These are phyloP conservation scores for Xylariaceae sp. DNA, from an alignment of 2,329 filamentous ascomycete species.

Conservation along the genomic window DNA sequence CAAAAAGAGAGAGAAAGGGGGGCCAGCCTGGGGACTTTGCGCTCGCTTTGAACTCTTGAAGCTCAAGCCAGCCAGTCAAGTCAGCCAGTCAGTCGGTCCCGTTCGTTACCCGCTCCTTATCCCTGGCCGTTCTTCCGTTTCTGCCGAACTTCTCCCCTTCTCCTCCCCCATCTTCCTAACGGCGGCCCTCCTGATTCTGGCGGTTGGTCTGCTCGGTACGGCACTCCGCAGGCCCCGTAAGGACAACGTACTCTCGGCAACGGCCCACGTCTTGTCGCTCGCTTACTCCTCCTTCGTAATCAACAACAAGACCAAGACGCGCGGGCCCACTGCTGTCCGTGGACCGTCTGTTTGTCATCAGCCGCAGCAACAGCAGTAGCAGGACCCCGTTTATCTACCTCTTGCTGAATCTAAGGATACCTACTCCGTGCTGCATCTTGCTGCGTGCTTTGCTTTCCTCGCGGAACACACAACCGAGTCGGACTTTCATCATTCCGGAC, in stretches of 20 bases:
- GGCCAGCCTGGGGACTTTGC: too few species aligned
- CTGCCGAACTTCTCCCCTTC: not conserved
- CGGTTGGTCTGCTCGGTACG: not conserved
- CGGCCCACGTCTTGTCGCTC: conserved; percentile 4
- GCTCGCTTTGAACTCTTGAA: not conserved
- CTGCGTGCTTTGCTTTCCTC: too few species aligned
- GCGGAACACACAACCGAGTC: too few species aligned
- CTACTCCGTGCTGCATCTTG: too few species aligned
- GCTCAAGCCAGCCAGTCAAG: not conserved
- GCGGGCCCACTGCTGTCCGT: not conserved
- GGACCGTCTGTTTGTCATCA: too few species aligned
- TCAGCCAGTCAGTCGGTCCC: not conserved
- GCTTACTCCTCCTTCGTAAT: not conserved
- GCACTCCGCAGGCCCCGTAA: not conserved
- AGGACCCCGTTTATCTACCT: not conserved
- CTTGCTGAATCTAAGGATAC: not conserved
- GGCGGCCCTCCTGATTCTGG: not conserved
- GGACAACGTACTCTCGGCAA: conserved; percentile 4
- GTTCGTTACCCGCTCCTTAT: too few species aligned
- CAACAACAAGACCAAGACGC: conserved; percentile 3
- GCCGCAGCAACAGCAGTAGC: not conserved
- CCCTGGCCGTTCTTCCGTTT: not conserved
- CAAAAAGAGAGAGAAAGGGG: too few species aligned
- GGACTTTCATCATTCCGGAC: too few species aligned
- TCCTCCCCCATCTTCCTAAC: not conserved